Percentiles rank a stretch among this genome's conserved stretches.
These are phyloP conservation scores for Sugiyamaella neomexicana DNA, from an alignment of 1,139 yeast genomes.

Conservation along the genomic window DNA sequence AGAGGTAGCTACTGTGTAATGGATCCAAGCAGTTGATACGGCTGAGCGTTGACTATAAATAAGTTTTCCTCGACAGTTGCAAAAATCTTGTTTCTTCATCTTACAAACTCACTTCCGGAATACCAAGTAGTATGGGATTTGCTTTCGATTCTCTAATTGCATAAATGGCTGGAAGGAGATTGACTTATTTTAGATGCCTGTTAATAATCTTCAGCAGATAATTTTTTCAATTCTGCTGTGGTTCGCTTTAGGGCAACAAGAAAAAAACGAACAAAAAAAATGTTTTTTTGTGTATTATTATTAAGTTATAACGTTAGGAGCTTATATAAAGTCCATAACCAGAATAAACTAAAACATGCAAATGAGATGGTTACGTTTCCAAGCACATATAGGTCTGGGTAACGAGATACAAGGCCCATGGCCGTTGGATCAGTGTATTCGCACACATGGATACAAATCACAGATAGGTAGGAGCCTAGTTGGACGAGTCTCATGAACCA, in stretches of 20 bases:
- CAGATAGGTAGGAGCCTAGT: slow-evolving; percentile 57
- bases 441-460: slow-evolving; percentile 52
- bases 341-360: slow-evolving; percentile 70
- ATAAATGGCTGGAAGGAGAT: slow-evolving; percentile 42
- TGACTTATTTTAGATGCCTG: slow-evolving; percentile 23
- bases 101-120: slow-evolving; percentile 34
- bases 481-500: slow-evolving; percentile 60
- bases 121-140: slow-evolving; percentile 35
- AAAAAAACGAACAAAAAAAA: too few relatives aligned
- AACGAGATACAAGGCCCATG: slow-evolving; percentile 37
- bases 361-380: slow-evolving; percentile 73
- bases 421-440: slow-evolving; percentile 46
- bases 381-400: slow-evolving; percentile 87
- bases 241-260: slow-evolving; percentile 37
- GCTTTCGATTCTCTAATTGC: slow-evolving; percentile 31
- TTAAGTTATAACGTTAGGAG: slow-evolving; percentile 4
- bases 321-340: slow-evolving; percentile 71
- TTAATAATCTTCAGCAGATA: slow-evolving; percentile 29
- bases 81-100: slow-evolving; percentile 22
- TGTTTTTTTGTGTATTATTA: too few relatives aligned
- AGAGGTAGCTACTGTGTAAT: neutral
- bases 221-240: slow-evolving; percentile 22
- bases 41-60: slow-evolving; percentile 12
- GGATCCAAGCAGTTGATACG: neutral
- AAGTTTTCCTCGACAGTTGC: slow-evolving; percentile 7